Evolutionary conservation across 305 asterid genomes (phyloP), one percentile per base, ranked within the genome.

Genomic region (Ajuga reptans): DNA sequence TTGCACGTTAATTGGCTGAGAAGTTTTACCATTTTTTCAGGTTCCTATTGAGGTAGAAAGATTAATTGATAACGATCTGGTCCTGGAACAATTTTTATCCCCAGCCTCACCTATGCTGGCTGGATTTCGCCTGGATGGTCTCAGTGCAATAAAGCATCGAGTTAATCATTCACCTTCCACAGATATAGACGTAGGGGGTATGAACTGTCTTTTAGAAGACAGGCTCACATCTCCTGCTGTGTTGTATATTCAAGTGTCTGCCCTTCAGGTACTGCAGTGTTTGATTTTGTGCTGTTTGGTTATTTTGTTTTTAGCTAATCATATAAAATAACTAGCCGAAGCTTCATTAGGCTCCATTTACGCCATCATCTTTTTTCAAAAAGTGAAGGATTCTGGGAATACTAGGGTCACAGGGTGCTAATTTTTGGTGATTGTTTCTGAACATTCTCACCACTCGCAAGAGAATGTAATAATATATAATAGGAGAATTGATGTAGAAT

Each of bases 11-110:
- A 50, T 21, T 59, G 42, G 9, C 65, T 74, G 15, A 64, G 42
- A 36, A 42, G 31, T 64, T 57, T 42, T 16, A 34, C 69, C 57
- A 71, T 43, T 68, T 60, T n/a, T 75, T 76, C 87, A 93, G 99
- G 90, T 93, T 74, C 99, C 99, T 43, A 61, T 91, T 80, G 97
- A 93, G 87, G 89, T 79, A 54, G 99, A 93, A 82, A 87, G 96
- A 80, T 68, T 85, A 76, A 71, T 80, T 5, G 85, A 81, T 73
- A 82, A 84, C 69, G 97, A 89, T 76, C 96, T 90, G 80, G 88
- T 87, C 64, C 77, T 93, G 75, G 99, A 93, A 75, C 99, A 89
- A 77, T 93, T 80, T 74, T 72, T 89, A 27, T 76, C 94, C 60
- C 89, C 92, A 31, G 86, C 82, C 80, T 87, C 96, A 65, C 97